Evolutionary conservation across 805 yeast species (phyloP).

Genomic region (Cyberlindnera petersonii): DNA sequence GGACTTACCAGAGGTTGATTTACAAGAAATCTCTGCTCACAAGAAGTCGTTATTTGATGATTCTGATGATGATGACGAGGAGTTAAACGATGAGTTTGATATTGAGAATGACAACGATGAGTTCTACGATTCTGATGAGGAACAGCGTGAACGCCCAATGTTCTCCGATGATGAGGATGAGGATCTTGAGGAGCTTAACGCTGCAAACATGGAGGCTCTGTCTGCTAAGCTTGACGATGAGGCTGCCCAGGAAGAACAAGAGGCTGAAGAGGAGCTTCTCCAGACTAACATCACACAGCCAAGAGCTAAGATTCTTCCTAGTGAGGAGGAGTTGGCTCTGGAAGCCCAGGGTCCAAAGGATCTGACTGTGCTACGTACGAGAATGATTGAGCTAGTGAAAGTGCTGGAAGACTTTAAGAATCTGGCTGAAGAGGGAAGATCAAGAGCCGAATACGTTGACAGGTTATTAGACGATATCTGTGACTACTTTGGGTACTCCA

Average conservation of each 20-base stretch:
- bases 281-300: slow-evolving; percentile 61
- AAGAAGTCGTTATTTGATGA: slow-evolving; percentile 76
- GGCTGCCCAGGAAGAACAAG: slow-evolving; percentile 55
- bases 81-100: slow-evolving; percentile 48
- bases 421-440: slow-evolving; percentile 78
- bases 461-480: slow-evolving; percentile 83
- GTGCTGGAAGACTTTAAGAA: slow-evolving; percentile 87
- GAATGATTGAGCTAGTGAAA: slow-evolving; percentile 93
- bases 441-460: slow-evolving; percentile 77
- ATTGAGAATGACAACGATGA: slow-evolving; percentile 42
- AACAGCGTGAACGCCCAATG: slow-evolving; percentile 26
- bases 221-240: slow-evolving; percentile 63
- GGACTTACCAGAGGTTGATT: slow-evolving; percentile 61
- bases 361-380: slow-evolving; percentile 77
- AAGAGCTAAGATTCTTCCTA: slow-evolving; percentile 72
- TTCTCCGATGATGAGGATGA: slow-evolving; percentile 45
- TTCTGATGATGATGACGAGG: slow-evolving; percentile 34
- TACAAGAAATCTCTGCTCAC: slow-evolving; percentile 62
- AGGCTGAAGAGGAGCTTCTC: slow-evolving; percentile 57
- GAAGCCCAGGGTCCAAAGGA: slow-evolving; percentile 60
- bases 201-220: slow-evolving; percentile 77
- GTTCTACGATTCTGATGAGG: slow-evolving; percentile 28
- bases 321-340: slow-evolving; percentile 53
- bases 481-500: slow-evolving; percentile 90
- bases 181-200: slow-evolving; percentile 69